Evolutionary conservation across 2,329 filamentous ascomycete genomes (phyloP).

Genomic region (Colletotrichum kahawae): DNA sequence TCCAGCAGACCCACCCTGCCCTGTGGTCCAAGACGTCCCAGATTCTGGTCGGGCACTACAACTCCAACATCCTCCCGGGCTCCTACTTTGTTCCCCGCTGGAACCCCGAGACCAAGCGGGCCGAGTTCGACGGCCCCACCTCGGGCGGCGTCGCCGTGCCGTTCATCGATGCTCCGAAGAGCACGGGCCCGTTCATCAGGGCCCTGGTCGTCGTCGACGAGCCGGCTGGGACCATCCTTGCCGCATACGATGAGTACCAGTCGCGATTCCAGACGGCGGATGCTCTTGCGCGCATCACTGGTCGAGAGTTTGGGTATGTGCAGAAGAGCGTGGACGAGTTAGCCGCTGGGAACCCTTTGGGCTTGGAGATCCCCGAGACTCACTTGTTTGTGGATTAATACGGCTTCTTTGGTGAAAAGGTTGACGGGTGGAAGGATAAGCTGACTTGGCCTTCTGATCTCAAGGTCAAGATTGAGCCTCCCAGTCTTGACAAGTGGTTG

Average conservation of each 20-base stretch:
- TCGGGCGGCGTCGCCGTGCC: not conserved
- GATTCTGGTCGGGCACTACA: not conserved
- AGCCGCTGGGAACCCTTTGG: slow-evolving; percentile 8
- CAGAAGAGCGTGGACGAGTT: slow-evolving; percentile 36
- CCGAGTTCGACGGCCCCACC: not conserved
- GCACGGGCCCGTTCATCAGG: slow-evolving; percentile 48
- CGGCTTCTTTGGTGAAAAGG: not conserved
- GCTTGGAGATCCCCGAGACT: not conserved
- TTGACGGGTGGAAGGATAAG: not conserved
- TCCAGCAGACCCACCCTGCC: not conserved
- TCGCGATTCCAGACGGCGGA: slow-evolving; percentile 36
- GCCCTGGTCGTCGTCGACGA: slow-evolving; percentile 41
- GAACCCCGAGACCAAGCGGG: not conserved
- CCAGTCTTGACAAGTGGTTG: not conserved
- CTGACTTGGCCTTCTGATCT: not conserved
- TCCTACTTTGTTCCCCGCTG: not conserved
- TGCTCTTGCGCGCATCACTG: slow-evolving; percentile 39
- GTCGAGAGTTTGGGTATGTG: slow-evolving; percentile 36
- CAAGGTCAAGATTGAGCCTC: not conserved
- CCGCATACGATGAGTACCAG: slow-evolving; percentile 48
- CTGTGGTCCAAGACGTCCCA: slow-evolving; percentile 5
- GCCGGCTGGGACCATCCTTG: slow-evolving; percentile 40
- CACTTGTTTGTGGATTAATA: not conserved
- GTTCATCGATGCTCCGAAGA: slow-evolving; percentile 40
- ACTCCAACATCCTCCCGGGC: not conserved